Percentiles rank a stretch among this genome's conserved stretches.
These are phyloP conservation scores for Suillus hirtellus DNA, from an alignment of 768 basidiomycete genomes.

Conservation along the genomic window DNA sequence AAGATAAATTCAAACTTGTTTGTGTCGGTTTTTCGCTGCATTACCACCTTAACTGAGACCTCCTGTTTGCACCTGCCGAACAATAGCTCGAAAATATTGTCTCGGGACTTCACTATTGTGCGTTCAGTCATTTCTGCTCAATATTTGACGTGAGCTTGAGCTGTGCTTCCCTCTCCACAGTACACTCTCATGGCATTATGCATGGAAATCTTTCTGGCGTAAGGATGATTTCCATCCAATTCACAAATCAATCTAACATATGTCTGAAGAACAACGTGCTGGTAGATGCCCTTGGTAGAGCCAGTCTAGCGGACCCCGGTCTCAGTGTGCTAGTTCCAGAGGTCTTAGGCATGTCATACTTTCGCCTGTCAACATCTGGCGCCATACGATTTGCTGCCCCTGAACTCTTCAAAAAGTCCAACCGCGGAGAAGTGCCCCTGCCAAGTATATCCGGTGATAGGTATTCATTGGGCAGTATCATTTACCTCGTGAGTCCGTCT, in stretches of 20 bases:
- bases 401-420: constrained; percentile 8
- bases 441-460: constrained; percentile 38
- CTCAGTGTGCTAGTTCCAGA: constrained; percentile 39
- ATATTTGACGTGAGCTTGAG: not conserved
- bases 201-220: constrained; percentile 6
- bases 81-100: constrained; percentile 7
- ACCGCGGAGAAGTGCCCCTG: not conserved
- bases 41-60: not conserved
- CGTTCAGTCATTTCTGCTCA: not conserved
- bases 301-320: constrained; percentile 45
- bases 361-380: constrained; percentile 27
- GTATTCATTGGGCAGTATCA: constrained; percentile 38
- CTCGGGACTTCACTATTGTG: constrained; percentile 7
- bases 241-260: not conserved
- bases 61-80: not conserved
- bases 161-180: not conserved
- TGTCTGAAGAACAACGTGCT: not conserved
- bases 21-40: not conserved
- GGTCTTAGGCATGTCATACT: constrained; percentile 29
- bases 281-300: constrained; percentile 21
- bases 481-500: constrained; percentile 2
- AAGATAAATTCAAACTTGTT: constrained; percentile 24
- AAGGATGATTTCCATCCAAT: not conserved
- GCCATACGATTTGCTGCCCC: constrained; percentile 12
- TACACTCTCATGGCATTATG: constrained; percentile 3